Evolutionary conservation across 352 stramenopile species (phyloP).

Genomic region (Hyphochytrium catenoides): DNA sequence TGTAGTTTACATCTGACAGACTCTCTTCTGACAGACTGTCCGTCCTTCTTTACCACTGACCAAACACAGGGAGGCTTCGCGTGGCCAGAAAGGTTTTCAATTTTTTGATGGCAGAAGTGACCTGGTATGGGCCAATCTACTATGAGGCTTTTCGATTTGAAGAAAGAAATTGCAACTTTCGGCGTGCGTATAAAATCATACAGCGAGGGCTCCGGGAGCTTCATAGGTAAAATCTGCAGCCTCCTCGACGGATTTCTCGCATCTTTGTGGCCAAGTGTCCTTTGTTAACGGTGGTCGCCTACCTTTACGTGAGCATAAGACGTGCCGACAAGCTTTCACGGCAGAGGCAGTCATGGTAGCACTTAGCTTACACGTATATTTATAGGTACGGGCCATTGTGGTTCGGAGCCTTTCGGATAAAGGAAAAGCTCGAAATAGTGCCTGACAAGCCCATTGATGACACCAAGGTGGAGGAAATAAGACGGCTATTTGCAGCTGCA

Average conservation of each 20-base stretch:
- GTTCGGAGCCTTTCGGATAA: slow-evolving; percentile 56
- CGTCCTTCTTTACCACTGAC: too few species aligned
- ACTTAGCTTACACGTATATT: too few species aligned
- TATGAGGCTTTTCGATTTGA: slow-evolving; percentile 49
- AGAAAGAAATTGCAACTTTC: slow-evolving; percentile 18
- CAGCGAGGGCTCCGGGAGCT: slow-evolving; percentile 38
- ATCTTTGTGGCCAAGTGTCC: too few species aligned
- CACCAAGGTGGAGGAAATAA: neutral
- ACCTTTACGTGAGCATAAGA: too few species aligned
- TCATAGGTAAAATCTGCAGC: too few species aligned
- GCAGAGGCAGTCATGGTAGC: too few species aligned
- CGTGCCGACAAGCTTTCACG: too few species aligned
- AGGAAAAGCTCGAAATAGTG: slow-evolving; percentile 17
- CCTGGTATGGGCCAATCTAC: slow-evolving; percentile 68
- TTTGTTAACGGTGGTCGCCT: too few species aligned
- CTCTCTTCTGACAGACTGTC: too few species aligned
- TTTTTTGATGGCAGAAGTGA: slow-evolving; percentile 47
- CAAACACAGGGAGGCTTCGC: slow-evolving; percentile 24
- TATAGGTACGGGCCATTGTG: slow-evolving; percentile 63
- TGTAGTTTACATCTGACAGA: too few species aligned
- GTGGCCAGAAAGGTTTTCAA: slow-evolving; percentile 48
- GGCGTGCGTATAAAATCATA: slow-evolving; percentile 35
- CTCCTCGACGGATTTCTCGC: too few species aligned
- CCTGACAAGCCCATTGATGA: neutral
- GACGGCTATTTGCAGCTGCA: too few species aligned